Evolutionary conservation across 2,329 filamentous ascomycete genomes (phyloP).

Genomic region (Ophiostoma ulmi): DNA sequence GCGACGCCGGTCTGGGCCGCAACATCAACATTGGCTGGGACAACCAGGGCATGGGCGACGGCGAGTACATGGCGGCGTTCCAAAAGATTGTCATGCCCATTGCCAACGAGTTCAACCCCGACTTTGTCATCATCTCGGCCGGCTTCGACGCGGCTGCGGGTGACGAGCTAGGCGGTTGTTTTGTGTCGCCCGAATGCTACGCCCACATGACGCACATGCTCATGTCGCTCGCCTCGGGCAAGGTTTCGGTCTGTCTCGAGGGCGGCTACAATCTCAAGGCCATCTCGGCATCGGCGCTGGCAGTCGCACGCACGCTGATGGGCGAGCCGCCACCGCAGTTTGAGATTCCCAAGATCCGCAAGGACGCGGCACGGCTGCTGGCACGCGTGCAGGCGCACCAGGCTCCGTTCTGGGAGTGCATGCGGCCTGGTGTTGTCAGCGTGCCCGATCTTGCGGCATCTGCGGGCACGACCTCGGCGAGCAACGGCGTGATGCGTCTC

Average conservation of each 20-base stretch:
- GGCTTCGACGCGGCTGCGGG: constrained; percentile 95
- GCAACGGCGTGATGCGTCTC: constrained; percentile 56
- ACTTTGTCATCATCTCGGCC: constrained; percentile 90
- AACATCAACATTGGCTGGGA: constrained; percentile 66
- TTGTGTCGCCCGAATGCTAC: constrained; percentile 85
- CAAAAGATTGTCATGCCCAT: constrained; percentile 96
- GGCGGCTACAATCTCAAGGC: constrained; percentile 92
- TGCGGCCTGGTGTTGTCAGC: constrained; percentile 63
- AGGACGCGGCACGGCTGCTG: constrained; percentile 52
- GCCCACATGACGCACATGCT: constrained; percentile 99
- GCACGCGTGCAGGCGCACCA: constrained; percentile 57
- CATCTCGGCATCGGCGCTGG: constrained; percentile 86
- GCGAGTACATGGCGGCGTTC: constrained; percentile 94
- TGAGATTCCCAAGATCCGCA: constrained; percentile 52
- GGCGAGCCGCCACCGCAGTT: constrained; percentile 75
- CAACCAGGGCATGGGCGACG: constrained; percentile 81
- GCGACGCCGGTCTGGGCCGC: constrained; percentile 50
- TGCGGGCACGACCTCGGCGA: not conserved
- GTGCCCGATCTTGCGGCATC: constrained; percentile 45
- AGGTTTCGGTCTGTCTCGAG: constrained; percentile 87
- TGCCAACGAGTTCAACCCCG: constrained; percentile 85
- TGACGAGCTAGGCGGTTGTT: constrained; percentile 87
- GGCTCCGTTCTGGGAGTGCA: constrained; percentile 78
- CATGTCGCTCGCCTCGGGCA: constrained; percentile 87
- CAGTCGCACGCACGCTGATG: constrained; percentile 90